Evolutionary conservation across 1,139 yeast species (phyloP), one percentile per base, ranked within the genome.

Genomic region (Suhomyces guaymorum): DNA sequence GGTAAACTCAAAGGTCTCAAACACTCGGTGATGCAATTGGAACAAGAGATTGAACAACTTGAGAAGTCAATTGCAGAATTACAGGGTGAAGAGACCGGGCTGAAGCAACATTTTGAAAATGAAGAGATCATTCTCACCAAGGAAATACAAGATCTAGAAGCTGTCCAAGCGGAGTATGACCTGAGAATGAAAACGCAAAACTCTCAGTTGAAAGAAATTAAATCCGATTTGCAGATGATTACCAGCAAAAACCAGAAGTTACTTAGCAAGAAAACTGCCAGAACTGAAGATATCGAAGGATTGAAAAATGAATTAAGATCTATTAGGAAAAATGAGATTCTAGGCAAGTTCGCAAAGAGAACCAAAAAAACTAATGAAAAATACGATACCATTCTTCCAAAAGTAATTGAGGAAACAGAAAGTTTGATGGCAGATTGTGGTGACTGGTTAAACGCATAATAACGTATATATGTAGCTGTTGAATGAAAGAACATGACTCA

Each of bases 1-100:
- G 69, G 71, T n/a, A 70, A 67, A 41, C 50, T 70, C 32, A 65
- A 66, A 41, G 73, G 74, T 2, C 57, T 70, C 36, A 59, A 67
- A 40, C 72, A 70, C 41, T 57, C 68, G 1, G 71, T 67, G 4
- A 49, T 55, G 16, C 75, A 70, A 48, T 54, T 68, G 37, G 74
- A 70, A 42, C 47, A 46, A 24, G 75, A 70, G 35, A 64, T 69
- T 20, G 46, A 47, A 6, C 49, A 44, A 12, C 51, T 68, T 29
- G 51, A 57, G 19, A 34, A 35, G 15, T 52, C 57, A 25, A 49
- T 65, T 18, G 38, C 42, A 7, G 40, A 46, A 3, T 47, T 55
- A 12, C 51, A 44, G 18, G 23, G 32, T 6, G 44, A 53, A 13
- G 54, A 55, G 24, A 36, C 41, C 7, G 43, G 46, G 19, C 43